Conservation (phyloP, 495 filamentous ascomycete species). For the Talaromyces nanjingensis region DNA sequence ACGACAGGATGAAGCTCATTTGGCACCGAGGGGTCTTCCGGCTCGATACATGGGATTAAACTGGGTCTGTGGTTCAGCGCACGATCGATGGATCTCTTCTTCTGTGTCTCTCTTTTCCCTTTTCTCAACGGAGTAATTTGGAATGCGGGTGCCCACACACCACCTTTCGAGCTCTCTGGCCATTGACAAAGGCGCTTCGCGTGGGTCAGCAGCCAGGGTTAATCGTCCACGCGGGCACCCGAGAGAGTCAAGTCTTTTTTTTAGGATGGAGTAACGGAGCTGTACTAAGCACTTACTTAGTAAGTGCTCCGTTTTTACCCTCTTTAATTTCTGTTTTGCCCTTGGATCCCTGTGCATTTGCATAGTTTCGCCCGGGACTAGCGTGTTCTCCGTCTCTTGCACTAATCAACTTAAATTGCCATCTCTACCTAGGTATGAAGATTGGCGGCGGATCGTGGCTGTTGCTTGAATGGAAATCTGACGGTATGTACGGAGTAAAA, state of each 20-base stretch:
- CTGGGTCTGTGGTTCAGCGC: neutral
- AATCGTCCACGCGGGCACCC: neutral
- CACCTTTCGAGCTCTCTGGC: neutral
- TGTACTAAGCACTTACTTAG: neutral
- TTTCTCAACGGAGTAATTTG: neutral
- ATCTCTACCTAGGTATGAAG: neutral
- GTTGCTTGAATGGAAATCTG: neutral
- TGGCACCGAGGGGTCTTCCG: neutral
- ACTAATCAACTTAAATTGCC: neutral
- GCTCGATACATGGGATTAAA: neutral
- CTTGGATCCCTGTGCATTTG: neutral
- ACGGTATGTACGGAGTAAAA: neutral
- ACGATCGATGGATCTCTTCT: constrained; percentile 1
- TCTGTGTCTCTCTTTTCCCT: neutral
- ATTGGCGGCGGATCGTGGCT: neutral
- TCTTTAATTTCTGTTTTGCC: neutral
- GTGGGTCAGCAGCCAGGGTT: neutral
- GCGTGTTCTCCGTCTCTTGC: neutral
- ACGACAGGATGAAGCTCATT: neutral
- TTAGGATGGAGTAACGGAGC: neutral
- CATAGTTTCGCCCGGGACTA: neutral
- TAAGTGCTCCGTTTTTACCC: neutral
- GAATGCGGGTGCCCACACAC: neutral
- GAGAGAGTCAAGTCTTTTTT: neutral
- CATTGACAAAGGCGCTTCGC: neutral